Percentiles rank a stretch among this genome's conserved stretches.
Conservation (phyloP, 768 basidiomycete genomes). For the Cyclocybe aegerita region DNA sequence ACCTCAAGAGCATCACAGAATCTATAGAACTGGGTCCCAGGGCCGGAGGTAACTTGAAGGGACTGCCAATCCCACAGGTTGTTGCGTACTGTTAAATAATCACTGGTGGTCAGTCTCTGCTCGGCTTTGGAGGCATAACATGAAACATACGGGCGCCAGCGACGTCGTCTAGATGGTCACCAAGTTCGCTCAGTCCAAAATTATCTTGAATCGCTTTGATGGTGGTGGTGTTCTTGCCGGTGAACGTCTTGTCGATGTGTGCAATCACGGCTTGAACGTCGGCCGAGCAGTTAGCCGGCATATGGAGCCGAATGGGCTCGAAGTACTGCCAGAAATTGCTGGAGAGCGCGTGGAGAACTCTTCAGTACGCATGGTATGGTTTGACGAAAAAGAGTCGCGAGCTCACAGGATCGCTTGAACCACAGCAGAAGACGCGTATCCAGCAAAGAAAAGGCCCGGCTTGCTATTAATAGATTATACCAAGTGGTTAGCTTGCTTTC, state of each 20-base stretch:
- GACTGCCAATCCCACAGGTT: conserved; percentile 71
- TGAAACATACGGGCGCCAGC: conserved; percentile 51
- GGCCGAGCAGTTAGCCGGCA: conserved; percentile 73
- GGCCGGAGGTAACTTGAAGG: conserved; percentile 51
- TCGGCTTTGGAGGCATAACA: not conserved
- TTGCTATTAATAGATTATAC: conserved; percentile 38
- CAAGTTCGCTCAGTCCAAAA: conserved; percentile 56
- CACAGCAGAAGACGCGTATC: conserved; percentile 67
- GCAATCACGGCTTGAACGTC: conserved; percentile 65
- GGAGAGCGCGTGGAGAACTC: not conserved
- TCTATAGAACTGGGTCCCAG: conserved; percentile 46
- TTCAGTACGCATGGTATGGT: not conserved
- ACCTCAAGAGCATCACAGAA: conserved; percentile 73
- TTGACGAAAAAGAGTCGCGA: not conserved
- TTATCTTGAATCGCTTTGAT: conserved; percentile 54
- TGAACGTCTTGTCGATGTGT: conserved; percentile 60
- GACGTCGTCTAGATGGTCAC: conserved; percentile 62
- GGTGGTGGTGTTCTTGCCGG: conserved; percentile 38
- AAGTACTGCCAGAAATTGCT: conserved; percentile 73
- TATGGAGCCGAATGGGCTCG: conserved; percentile 65
- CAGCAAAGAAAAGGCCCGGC: conserved; percentile 61
- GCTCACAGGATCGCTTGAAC: conserved; percentile 58
- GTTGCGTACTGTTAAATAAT: conserved; percentile 41
- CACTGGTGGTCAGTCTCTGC: not conserved
- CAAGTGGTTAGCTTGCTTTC: not conserved